These are phyloP conservation scores for Chlorella sp. DNA, from an alignment of 139 green algal species.

Conservation along the genomic window DNA sequence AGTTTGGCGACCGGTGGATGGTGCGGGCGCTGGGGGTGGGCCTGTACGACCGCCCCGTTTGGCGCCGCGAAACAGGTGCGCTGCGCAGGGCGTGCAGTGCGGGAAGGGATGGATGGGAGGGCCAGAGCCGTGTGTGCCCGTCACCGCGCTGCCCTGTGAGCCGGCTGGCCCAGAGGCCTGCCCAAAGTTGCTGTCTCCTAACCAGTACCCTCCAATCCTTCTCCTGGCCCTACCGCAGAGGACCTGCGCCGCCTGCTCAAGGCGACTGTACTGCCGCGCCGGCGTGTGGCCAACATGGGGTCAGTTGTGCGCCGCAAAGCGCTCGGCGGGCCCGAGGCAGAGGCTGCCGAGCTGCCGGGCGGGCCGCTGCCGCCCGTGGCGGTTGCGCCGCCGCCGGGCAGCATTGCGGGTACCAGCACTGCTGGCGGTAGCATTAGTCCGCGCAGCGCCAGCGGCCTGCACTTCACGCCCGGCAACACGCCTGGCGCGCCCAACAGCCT, in stretches of 20 bases:
- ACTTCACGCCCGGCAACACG: neutral
- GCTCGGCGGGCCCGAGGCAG: neutral
- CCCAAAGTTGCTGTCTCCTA: neutral
- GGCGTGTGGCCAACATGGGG: neutral
- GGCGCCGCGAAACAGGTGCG: slow-evolving; percentile 40
- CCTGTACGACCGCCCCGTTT: slow-evolving; percentile 42
- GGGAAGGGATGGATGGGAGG: no score
- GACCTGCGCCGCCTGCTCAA: slow-evolving; percentile 26
- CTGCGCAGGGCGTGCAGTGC: neutral
- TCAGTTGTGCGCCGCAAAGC: slow-evolving; percentile 26
- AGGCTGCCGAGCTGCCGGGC: neutral
- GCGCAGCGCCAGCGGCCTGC: neutral
- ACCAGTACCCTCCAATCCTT: neutral
- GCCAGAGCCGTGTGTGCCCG: no score
- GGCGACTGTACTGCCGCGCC: slow-evolving; percentile 15
- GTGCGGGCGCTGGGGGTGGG: slow-evolving; percentile 34
- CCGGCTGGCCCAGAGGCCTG: no score
- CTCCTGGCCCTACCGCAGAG: neutral
- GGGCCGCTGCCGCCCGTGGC: no score
- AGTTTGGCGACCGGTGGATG: slow-evolving; percentile 56
- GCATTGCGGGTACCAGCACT: no score
- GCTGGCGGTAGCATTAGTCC: no score
- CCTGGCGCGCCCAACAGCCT: neutral
- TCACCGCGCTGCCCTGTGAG: no score
- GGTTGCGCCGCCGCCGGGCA: no score